Base-by-base conservation (phyloP, 2,329 filamentous ascomycete genomes). In the Aspergillus cejpii region DNA sequence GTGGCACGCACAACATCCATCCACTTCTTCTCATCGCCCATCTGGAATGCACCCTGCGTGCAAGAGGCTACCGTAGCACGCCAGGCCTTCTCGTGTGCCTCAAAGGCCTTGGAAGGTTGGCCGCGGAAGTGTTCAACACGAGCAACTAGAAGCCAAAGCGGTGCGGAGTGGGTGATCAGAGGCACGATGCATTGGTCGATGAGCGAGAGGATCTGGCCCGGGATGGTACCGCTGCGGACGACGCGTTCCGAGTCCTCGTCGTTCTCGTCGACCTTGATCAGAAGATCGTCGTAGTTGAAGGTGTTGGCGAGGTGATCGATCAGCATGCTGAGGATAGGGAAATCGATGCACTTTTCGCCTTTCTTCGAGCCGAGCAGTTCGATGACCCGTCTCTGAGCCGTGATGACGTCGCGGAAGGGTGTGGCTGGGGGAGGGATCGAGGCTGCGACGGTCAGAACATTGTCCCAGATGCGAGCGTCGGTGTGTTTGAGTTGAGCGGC, bases 401-500 rank as follows among this genome's bases (percentile, higher is more conserved):
- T 74, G 24, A 95, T 71, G 40, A 95, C 79, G 50, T 96, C 88
- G 0, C 74, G 65, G 60, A 88, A 82, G 0, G 84, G 80, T 0
- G 68, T 73, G 23, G 54, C 47, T 1, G 87, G 84, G 0, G 91
- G 90, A 1, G 75, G 76, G 21, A 92, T 78, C 1, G 87, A 85
- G 0, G 86, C 80, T 0, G 87, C 85, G 17, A 97, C 83, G 0
- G 89, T 92, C 45, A 98, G 79, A 12, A 97, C 84, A 58, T 98
- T 98, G 62, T 94, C 87, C 91, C 91, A 97, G 64, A 98, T 96
- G 55, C 87, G 83, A 77, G 85, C 87, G 69, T 91, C 91, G 56
- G 89, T 83, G 65, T 87, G 79, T 40, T 94, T 88, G 19, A 95
- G 78, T 3, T 79, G 77, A 0, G 90, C 88, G 7, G 90, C 92